phyloP scores from a whole-genome alignment of 257 asterid species.

The Solanum ossicruentum region DNA sequence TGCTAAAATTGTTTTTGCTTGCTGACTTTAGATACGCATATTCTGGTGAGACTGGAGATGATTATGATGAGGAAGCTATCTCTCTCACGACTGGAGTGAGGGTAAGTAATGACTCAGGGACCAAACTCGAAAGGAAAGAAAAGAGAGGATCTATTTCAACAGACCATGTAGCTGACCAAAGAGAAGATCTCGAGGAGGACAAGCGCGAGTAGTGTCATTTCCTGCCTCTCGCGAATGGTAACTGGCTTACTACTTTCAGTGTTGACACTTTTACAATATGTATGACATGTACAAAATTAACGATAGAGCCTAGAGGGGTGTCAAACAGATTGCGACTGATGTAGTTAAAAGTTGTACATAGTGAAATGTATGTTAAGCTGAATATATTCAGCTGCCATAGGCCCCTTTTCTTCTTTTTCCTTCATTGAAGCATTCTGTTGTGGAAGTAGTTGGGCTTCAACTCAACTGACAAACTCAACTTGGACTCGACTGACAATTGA shows the following conservation, averaged over 20 bases:
- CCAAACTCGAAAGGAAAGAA: constrained; percentile 24
- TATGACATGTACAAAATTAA: neutral
- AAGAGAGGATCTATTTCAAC: constrained; percentile 4
- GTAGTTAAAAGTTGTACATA: neutral
- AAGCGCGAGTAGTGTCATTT: constrained; percentile 11
- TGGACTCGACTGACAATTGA: neutral
- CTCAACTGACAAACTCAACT: neutral
- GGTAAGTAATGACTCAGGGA: constrained; percentile 10
- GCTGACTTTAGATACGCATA: constrained; percentile 14
- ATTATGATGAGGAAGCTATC: constrained; percentile 24
- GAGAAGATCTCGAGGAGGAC: constrained; percentile 25
- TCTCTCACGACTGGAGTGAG: constrained; percentile 22
- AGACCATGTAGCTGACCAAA: neutral
- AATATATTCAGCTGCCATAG: neutral
- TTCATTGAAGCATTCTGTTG: neutral
- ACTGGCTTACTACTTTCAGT: neutral
- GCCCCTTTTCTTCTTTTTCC: neutral
- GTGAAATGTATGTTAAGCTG: neutral
- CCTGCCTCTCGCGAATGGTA: neutral
- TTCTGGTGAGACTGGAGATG: constrained; percentile 18
- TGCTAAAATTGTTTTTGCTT: neutral
- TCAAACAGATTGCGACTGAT: neutral
- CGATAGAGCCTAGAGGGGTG: neutral
- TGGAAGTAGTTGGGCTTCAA: neutral
- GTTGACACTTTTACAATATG: neutral